Evolutionary conservation across 495 filamentous ascomycete genomes (phyloP), one percentile per base, ranked within the genome.

Genomic region (Elaphomyces granulatus): DNA sequence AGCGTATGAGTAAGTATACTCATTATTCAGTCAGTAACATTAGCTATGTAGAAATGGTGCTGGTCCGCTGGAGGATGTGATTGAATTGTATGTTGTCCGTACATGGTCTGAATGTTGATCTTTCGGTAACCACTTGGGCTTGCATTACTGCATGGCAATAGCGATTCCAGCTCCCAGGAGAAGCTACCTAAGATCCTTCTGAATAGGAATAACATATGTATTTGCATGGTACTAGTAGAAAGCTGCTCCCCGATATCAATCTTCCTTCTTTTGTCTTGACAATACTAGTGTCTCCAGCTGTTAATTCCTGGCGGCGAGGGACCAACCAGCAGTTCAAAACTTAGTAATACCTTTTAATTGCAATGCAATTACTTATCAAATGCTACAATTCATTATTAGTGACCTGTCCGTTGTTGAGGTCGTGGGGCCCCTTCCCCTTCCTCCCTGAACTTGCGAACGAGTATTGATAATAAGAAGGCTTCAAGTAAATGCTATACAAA

Each of bases 151-250:
- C 38, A 14, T 33, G n/a, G 17, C 36, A 16, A 10, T 37, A 94
- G 87, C 52, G 88, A 96, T 61, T 77, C 75, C 10, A 90, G 87
- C 43, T 69, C 79, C 43, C 77, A 85, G 48, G 81, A 74, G 14
- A 90, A 93, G 59, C 75, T 94, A 14, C 72, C 83, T 12, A 94
- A 94, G 69, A 88, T 95, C 36, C 61, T 96, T 20, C 67, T 96
- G 16, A 95, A 95, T 50, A 90, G 88, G 30, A 96, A 96, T 60
- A 95, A 95, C 52, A 81, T 96, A 42, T 95, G 90, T 81, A 96
- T 96, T n/a, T 88, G 90, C 93, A 71, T n/a, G n/a, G n/a, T n/a
- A n/a, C n/a, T 98, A 90, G 90, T 94, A 71, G 37, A 34, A n/a
- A n/a, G n/a, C n/a, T n/a, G n/a, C n/a, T n/a, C n/a, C n/a, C n/a